Percentiles rank a stretch among this genome's conserved stretches.
Evolutionary conservation across 2,329 filamentous ascomycete genomes (phyloP).

Genomic region (Didymella arachidicola): DNA sequence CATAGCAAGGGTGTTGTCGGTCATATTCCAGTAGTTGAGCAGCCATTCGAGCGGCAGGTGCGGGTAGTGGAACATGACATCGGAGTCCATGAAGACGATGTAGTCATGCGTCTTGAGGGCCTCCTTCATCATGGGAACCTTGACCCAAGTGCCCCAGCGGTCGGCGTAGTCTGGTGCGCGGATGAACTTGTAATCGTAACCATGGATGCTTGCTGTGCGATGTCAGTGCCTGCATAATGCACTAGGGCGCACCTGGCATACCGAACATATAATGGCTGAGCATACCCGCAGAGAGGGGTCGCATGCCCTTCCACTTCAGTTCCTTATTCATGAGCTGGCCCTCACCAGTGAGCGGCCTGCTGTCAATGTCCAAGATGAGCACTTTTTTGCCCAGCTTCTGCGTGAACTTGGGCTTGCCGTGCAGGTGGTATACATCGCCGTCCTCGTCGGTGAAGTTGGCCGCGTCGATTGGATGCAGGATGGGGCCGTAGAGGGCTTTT

Average conservation of each 20-base stretch:
- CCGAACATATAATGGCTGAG: slow-evolving; percentile 51
- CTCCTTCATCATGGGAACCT: slow-evolving; percentile 57
- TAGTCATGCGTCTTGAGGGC: slow-evolving; percentile 53
- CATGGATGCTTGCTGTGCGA: slow-evolving; percentile 55
- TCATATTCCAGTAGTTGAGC: slow-evolving; percentile 60
- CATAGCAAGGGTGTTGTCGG: slow-evolving; percentile 55
- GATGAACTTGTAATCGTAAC: slow-evolving; percentile 60
- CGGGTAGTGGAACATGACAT: slow-evolving; percentile 58
- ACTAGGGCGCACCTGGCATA: slow-evolving; percentile 18
- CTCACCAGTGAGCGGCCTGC: slow-evolving; percentile 44
- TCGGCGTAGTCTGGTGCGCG: slow-evolving; percentile 53
- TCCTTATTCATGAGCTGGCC: slow-evolving; percentile 49
- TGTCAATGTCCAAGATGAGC: slow-evolving; percentile 50
- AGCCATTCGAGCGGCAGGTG: slow-evolving; percentile 61
- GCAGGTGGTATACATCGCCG: slow-evolving; percentile 43
- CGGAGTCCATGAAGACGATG: slow-evolving; percentile 60
- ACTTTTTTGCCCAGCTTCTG: slow-evolving; percentile 49
- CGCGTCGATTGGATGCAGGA: slow-evolving; percentile 47
- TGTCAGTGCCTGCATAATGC: slow-evolving; percentile 21
- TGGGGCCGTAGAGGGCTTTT: slow-evolving; percentile 48
- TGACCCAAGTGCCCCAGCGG: slow-evolving; percentile 59
- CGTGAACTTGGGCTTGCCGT: slow-evolving; percentile 44
- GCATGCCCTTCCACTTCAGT: slow-evolving; percentile 50
- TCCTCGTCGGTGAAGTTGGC: slow-evolving; percentile 51
- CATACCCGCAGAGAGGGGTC: slow-evolving; percentile 49